Base-by-base conservation (phyloP, 805 yeast species). In the Saturnispora ahearnii region DNA sequence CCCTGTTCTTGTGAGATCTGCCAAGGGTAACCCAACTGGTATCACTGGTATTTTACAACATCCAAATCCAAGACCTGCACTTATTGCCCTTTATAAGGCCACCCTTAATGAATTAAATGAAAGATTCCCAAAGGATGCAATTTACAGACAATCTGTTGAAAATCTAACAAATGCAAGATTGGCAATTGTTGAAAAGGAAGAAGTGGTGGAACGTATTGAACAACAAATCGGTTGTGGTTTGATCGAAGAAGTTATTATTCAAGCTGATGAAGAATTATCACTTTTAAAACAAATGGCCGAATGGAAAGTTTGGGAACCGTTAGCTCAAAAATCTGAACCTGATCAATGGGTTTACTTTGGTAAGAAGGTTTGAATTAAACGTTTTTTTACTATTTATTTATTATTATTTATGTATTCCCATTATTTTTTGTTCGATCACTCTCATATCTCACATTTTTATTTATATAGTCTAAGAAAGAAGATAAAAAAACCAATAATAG, bases 271-370 rank as follows among this genome's bases (percentile, higher is more conserved):
- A 52, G 96, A 87, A 69, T 77, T 78, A 59, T 74, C 73, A 50
- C 74, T 87, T 58, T 82, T 86, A 45, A 70, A 77, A 60, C 75
- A 81, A 63, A 70, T 87, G 73, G 82, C 83, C 45, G 78, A 74
- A 54, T 77, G 82, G 76, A 81, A 82, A 65, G 73, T 65, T 37
- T 87, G 95, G 96, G 89, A 84, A 59, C 86, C 81, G 55, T 75
- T 87, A 52, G 87, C 79, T 64, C 95, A 84, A 65, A 76, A 81
- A 65, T 90, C 95, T 12, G 72, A 81, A 56, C 81, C 77, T 22
- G 95, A 82, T 68, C 93, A 85, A 66, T 87, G 96, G 96, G 80
- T 77, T 41, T 83, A 83, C 68, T 84, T 81, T 63, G 89, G 87
- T 29, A 82, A 78, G 70, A 78, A 76, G 63, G 63, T 77, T 43